Percentiles rank a stretch among this genome's conserved stretches.
phyloP scores from a whole-genome alignment of 2,329 filamentous ascomycete genomes.

The Aureobasidium vineae region DNA sequence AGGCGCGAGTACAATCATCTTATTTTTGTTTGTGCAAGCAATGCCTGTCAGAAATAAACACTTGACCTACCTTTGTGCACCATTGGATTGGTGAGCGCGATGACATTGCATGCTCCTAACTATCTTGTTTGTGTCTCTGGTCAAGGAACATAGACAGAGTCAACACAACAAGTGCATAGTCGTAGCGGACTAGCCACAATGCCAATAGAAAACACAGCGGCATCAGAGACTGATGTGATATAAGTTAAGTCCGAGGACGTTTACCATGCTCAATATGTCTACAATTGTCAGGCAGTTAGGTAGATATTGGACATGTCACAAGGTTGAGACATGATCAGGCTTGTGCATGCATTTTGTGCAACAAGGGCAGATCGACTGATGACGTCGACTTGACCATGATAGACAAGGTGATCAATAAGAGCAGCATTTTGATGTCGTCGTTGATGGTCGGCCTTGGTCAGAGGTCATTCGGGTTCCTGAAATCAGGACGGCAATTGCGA shows the following conservation, averaged over 20 bases:
- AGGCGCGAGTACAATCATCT: no score
- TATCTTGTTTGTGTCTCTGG: not conserved
- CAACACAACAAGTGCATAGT: not conserved
- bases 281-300: not conserved
- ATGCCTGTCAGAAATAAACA: no score
- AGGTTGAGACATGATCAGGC: not conserved
- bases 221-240: not conserved
- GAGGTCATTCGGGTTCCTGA: constrained; percentile 1
- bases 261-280: no score
- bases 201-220: not conserved
- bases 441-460: not conserved
- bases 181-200: not conserved
- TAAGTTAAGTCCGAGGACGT: no score
- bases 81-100: not conserved
- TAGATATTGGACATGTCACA: not conserved
- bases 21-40: no score
- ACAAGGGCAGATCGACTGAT: not conserved
- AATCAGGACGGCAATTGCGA: not conserved
- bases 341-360: not conserved
- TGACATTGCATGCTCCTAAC: not conserved
- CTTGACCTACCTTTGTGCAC: not conserved
- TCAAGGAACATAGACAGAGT: not conserved
- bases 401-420: not conserved
- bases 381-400: not conserved
- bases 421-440: constrained; percentile 1